These are phyloP conservation scores for Spathaspora boniae DNA, from an alignment of 805 yeast species.

Conservation along the genomic window DNA sequence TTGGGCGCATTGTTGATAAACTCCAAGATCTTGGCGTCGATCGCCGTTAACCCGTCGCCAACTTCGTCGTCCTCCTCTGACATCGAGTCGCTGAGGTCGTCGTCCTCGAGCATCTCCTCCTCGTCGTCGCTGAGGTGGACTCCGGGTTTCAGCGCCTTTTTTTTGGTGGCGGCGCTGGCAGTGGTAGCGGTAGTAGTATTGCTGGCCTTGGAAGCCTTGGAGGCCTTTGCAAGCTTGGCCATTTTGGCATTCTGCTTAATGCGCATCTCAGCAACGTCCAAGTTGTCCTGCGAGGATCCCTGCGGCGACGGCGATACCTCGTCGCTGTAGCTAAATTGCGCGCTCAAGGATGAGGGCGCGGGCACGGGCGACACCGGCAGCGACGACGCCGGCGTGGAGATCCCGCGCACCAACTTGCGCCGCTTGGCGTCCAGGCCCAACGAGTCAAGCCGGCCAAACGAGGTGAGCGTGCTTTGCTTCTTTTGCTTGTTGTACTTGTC, in stretches of 20 bases:
- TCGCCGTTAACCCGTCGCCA: slow-evolving; percentile 38
- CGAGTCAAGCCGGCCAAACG: slow-evolving; percentile 10
- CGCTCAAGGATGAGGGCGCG: slow-evolving; percentile 10
- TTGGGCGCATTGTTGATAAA: slow-evolving; percentile 76
- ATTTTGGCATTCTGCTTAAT: too few species aligned
- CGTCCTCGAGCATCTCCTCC: slow-evolving; percentile 39
- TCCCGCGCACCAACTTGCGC: slow-evolving; percentile 31
- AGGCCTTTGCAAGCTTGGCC: too few species aligned
- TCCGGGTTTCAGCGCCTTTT: slow-evolving; percentile 9
- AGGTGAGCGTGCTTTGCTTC: slow-evolving; percentile 29
- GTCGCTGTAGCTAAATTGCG: slow-evolving; percentile 8
- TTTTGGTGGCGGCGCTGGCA: too few species aligned
- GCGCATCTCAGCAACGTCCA: too few species aligned
- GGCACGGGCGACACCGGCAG: slow-evolving; percentile 9
- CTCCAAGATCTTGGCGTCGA: slow-evolving; percentile 65
- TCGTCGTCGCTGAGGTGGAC: slow-evolving; percentile 33
- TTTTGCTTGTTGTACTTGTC: slow-evolving; percentile 38
- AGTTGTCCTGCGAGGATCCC: too few species aligned
- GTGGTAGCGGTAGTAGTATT: too few species aligned
- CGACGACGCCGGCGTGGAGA: slow-evolving; percentile 2
- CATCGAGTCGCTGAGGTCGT: slow-evolving; percentile 45
- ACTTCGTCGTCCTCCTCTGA: slow-evolving; percentile 43
- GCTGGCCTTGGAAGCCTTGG: too few species aligned
- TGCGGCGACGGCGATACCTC: too few species aligned
- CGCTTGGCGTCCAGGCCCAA: slow-evolving; percentile 18